Evolutionary conservation across 176 grass and related monocot genomes (phyloP).

Genomic region (Urochloa ruziziensis): DNA sequence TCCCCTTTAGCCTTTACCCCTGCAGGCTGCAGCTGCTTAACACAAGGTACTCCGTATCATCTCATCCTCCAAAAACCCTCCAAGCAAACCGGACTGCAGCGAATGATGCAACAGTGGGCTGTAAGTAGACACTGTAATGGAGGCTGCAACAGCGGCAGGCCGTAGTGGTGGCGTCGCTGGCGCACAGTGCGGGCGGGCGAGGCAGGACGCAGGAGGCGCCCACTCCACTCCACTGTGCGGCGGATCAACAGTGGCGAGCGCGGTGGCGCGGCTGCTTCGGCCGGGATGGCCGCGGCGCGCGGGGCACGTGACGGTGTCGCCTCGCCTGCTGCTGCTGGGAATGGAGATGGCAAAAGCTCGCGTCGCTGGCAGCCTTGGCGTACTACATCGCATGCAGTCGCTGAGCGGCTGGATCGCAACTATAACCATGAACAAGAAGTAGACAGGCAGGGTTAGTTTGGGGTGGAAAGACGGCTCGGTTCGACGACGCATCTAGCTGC

Average conservation of each 20-base stretch:
- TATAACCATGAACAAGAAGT: too few relatives aligned
- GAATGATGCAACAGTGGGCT: background rate
- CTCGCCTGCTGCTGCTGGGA: background rate
- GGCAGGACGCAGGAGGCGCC: background rate
- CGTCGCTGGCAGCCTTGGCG: too few relatives aligned
- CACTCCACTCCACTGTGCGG: background rate
- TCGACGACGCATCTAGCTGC: too few relatives aligned
- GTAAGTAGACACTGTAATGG: background rate
- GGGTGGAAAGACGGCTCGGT: too few relatives aligned
- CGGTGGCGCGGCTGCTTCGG: background rate
- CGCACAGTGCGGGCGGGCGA: background rate
- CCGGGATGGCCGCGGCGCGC: constrained; percentile 1
- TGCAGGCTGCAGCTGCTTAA: too few relatives aligned
- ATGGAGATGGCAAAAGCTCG: too few relatives aligned
- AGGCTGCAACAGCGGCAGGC: background rate
- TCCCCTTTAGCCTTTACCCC: background rate
- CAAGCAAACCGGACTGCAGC: background rate
- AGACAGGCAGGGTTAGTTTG: too few relatives aligned
- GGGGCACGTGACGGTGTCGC: constrained; percentile 23
- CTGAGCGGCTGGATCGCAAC: too few relatives aligned
- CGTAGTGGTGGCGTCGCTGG: background rate
- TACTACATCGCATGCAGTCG: too few relatives aligned
- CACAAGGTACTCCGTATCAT: background rate
- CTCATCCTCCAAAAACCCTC: background rate
- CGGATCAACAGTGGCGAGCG: constrained; percentile 20